phyloP scores from a whole-genome alignment of 2,329 filamentous ascomycete genomes.

The Ploettnerulaceae sp. region DNA sequence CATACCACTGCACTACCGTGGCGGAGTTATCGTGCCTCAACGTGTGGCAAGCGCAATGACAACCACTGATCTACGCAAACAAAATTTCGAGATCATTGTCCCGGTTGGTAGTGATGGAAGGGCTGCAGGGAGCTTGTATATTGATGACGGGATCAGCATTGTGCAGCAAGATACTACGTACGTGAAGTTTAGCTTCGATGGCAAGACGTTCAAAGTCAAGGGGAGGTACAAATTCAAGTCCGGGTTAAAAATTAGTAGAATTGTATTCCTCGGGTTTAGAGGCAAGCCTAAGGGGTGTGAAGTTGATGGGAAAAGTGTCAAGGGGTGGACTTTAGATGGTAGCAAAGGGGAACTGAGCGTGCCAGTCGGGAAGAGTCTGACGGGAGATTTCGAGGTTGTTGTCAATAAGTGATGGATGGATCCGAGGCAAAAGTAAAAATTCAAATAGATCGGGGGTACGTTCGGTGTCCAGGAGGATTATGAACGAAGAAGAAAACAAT shows the following conservation, averaged over 20 bases:
- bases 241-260: constrained; percentile 41
- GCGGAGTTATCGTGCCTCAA: constrained; percentile 60
- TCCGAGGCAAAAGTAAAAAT: no score
- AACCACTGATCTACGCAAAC: constrained; percentile 55
- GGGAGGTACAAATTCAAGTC: constrained; percentile 51
- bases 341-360: constrained; percentile 14
- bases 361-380: constrained; percentile 13
- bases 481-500: no score
- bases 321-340: constrained; percentile 3
- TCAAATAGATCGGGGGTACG: no score
- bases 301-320: constrained; percentile 9
- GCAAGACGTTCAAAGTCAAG: constrained; percentile 45
- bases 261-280: constrained; percentile 45
- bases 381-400: constrained; percentile 15
- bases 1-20: constrained; percentile 65
- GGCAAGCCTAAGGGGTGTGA: constrained; percentile 13
- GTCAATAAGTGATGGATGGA: neutral
- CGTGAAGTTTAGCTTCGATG: constrained; percentile 55
- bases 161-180: constrained; percentile 52
- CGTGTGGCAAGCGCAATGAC: constrained; percentile 55
- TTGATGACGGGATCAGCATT: constrained; percentile 72
- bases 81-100: constrained; percentile 67
- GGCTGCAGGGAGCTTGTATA: constrained; percentile 64
- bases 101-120: constrained; percentile 57
- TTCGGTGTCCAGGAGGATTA: no score